phyloP scores from a whole-genome alignment of 495 filamentous ascomycete species.

The Talaromyces thailandensis region DNA sequence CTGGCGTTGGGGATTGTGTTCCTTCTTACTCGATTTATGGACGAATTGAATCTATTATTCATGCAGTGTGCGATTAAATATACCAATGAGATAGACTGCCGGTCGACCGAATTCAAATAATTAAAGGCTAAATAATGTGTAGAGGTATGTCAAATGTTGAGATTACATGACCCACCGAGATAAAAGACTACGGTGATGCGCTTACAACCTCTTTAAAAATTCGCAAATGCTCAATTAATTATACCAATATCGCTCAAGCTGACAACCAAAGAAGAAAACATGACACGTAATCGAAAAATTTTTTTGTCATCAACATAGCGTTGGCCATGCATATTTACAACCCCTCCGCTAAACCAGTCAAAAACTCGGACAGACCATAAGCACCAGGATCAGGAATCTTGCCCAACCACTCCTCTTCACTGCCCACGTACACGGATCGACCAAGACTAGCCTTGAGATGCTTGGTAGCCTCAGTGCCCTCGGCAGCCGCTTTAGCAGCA shows the following conservation, averaged over 20 bases:
- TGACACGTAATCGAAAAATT: background rate
- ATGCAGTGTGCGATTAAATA: background rate
- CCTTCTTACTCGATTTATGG: background rate
- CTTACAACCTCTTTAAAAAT: background rate
- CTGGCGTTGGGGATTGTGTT: background rate
- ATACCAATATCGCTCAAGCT: background rate
- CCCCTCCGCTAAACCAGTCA: slow-evolving; percentile 59
- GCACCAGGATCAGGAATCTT: slow-evolving; percentile 90
- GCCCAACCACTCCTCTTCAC: slow-evolving; percentile 61
- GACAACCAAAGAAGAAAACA: background rate
- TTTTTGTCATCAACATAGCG: background rate
- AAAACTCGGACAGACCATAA: slow-evolving; percentile 71
- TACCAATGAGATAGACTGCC: background rate
- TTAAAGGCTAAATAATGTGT: background rate
- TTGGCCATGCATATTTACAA: background rate
- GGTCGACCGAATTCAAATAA: background rate
- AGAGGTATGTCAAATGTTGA: background rate
- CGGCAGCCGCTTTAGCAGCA: slow-evolving; percentile 66
- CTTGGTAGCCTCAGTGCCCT: slow-evolving; percentile 75
- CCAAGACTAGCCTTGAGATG: slow-evolving; percentile 87
- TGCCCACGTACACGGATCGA: slow-evolving; percentile 83
- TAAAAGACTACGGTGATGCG: background rate
- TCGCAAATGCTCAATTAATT: background rate
- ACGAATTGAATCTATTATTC: background rate
- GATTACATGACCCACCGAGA: background rate